These are phyloP conservation scores for Aspergillus jensenii DNA, from an alignment of 2,329 filamentous ascomycete genomes.

Conservation along the genomic window DNA sequence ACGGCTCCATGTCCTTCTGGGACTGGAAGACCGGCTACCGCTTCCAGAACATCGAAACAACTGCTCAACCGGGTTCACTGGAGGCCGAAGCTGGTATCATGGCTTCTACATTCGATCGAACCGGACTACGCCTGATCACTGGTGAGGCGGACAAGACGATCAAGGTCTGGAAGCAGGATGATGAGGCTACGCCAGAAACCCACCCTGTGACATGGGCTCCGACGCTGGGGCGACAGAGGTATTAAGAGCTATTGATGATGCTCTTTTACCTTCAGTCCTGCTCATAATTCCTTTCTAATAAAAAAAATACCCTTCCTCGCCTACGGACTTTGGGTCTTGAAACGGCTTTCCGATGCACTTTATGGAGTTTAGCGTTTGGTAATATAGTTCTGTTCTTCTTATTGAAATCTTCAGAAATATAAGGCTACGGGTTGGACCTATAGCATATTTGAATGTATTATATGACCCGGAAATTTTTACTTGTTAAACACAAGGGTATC, in stretches of 20 bases:
- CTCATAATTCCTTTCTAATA: background rate
- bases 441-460: background rate
- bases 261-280: background rate
- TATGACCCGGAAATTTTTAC: background rate
- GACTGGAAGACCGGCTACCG: slow-evolving; percentile 97
- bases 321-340: background rate
- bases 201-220: slow-evolving; percentile 94
- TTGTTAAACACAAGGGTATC: slow-evolving; percentile 9
- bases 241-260: slow-evolving; percentile 43
- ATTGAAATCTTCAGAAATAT: background rate
- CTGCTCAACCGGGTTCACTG: slow-evolving; percentile 88
- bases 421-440: background rate
- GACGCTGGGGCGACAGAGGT: slow-evolving; percentile 73
- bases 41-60: slow-evolving; percentile 86
- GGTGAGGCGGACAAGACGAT: slow-evolving; percentile 98
- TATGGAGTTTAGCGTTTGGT: slow-evolving; percentile 32
- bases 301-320: slow-evolving; percentile 6
- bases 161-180: slow-evolving; percentile 96
- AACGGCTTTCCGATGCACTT: slow-evolving; percentile 21
- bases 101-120: slow-evolving; percentile 88
- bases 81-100: slow-evolving; percentile 95
- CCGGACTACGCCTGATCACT: slow-evolving; percentile 83
- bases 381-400: slow-evolving; percentile 10
- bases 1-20: slow-evolving; percentile 96
- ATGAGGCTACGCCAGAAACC: slow-evolving; percentile 83